Conservation (phyloP, 164 flowering plant species). For the Echeveria elegans region DNA sequence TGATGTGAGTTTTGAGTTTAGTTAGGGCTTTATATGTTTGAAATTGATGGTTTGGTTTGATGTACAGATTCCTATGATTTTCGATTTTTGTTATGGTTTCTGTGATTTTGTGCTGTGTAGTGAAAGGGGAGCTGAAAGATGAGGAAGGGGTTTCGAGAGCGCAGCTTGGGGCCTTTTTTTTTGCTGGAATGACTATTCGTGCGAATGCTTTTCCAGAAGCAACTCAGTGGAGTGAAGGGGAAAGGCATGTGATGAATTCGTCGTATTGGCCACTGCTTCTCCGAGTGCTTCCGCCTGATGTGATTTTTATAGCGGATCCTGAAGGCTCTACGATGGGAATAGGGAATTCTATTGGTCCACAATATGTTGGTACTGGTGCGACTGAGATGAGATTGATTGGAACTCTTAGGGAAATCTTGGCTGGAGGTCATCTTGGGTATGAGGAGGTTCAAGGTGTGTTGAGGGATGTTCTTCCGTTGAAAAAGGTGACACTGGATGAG, state of each 20-base stretch:
- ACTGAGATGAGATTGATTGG: constrained; percentile 94
- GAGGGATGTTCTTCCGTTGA: constrained; percentile 77
- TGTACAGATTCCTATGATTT: not conserved
- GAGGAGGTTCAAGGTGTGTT: constrained; percentile 95
- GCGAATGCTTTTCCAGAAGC: constrained; percentile 84
- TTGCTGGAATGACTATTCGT: constrained; percentile 90
- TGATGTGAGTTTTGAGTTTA: not conserved
- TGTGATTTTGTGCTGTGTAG: constrained; percentile 21
- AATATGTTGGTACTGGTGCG: constrained; percentile 12
- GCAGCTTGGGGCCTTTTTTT: constrained; percentile 86
- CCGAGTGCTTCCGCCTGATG: constrained; percentile 43
- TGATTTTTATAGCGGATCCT: not conserved
- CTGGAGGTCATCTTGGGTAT: constrained; percentile 97
- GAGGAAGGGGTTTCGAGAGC: constrained; percentile 81
- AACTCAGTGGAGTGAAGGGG: constrained; percentile 99
- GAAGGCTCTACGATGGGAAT: not conserved
- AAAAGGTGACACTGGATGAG: constrained; percentile 19
- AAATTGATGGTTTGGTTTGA: not conserved
- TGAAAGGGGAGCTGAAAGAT: constrained; percentile 73
- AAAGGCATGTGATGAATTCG: constrained; percentile 59
- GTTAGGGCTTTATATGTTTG: not conserved
- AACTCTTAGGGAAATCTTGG: constrained; percentile 88
- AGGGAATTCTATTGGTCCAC: constrained; percentile 34
- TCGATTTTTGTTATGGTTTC: not conserved
- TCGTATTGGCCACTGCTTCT: constrained; percentile 18